These are phyloP conservation scores for Scedosporium apiospermum DNA, from an alignment of 2,329 filamentous ascomycete genomes.

Conservation along the genomic window DNA sequence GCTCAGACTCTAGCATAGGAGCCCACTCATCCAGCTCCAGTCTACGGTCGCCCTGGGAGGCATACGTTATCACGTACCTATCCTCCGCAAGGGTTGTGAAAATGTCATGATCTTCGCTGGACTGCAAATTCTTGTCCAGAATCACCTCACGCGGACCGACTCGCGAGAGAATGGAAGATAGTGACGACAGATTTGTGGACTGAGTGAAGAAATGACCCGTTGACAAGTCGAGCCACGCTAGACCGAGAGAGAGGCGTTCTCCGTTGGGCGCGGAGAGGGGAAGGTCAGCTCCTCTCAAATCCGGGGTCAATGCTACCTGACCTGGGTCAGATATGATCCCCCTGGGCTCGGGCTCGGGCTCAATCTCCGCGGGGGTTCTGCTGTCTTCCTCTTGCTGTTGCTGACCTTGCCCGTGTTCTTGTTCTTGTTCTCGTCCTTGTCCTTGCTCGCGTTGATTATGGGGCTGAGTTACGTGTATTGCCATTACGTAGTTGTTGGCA, in stretches of 20 bases:
- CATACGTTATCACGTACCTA: slow-evolving; percentile 66
- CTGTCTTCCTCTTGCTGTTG: neutral
- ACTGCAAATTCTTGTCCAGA: slow-evolving; percentile 53
- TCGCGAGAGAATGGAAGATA: slow-evolving; percentile 74
- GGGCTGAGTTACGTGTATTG: slow-evolving; percentile 51
- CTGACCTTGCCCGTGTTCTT: neutral
- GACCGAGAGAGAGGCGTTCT: slow-evolving; percentile 42
- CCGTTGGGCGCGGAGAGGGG: slow-evolving; percentile 5
- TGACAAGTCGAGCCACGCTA: slow-evolving; percentile 92
- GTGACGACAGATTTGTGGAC: slow-evolving; percentile 54
- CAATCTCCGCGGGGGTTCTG: neutral
- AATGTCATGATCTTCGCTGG: slow-evolving; percentile 50
- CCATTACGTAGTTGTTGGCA: slow-evolving; percentile 85
- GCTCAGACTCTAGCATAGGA: slow-evolving; percentile 64
- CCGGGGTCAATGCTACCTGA: neutral
- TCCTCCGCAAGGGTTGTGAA: slow-evolving; percentile 65
- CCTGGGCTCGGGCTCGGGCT: neutral
- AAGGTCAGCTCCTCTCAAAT: neutral
- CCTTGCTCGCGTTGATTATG: neutral
- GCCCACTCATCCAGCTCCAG: slow-evolving; percentile 56
- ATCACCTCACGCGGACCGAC: slow-evolving; percentile 81
- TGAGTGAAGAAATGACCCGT: slow-evolving; percentile 93
- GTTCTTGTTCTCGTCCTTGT: neutral
- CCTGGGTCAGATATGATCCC: neutral
- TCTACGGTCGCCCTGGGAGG: slow-evolving; percentile 33